Evolutionary conservation across 768 basidiomycete genomes (phyloP).

Genomic region (Tulasnella sp.): DNA sequence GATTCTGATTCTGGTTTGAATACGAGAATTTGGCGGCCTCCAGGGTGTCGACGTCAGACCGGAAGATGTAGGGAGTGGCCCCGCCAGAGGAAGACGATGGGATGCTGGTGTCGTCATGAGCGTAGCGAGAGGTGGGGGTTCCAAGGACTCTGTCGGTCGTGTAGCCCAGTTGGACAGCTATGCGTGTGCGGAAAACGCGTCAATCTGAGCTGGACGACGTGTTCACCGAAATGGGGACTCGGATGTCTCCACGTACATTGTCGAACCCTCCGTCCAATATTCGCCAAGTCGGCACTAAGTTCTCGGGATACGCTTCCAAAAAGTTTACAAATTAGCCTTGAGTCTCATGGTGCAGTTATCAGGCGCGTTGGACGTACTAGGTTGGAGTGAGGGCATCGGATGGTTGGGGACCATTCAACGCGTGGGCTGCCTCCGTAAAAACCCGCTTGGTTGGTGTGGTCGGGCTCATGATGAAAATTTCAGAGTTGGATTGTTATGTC

Average conservation of each 20-base stretch:
- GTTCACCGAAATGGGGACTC: background rate
- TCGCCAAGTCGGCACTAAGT: background rate
- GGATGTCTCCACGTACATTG: conserved; percentile 24
- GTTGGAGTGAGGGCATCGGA: background rate
- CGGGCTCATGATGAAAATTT: background rate
- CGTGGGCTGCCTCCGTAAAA: conserved; percentile 21
- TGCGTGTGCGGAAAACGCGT: background rate
- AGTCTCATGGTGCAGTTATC: too few relatives aligned
- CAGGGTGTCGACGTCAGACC: conserved; percentile 26
- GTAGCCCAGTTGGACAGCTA: conserved; percentile 29
- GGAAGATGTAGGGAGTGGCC: conserved; percentile 13
- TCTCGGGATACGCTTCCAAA: conserved; percentile 16
- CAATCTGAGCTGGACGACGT: background rate
- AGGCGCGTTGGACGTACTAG: conserved; percentile 23
- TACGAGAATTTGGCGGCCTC: conserved; percentile 19
- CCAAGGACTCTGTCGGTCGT: conserved; percentile 20
- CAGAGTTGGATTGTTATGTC: background rate
- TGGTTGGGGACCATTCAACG: background rate
- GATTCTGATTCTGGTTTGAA: background rate
- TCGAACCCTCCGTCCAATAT: conserved; percentile 23
- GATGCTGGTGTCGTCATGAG: background rate
- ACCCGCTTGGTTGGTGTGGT: conserved; percentile 26
- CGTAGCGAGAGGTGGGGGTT: background rate
- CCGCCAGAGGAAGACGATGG: conserved; percentile 15
- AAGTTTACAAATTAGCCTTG: background rate